Conservation (phyloP, 306 rosid genomes). For the Cajanus cajan region DNA sequence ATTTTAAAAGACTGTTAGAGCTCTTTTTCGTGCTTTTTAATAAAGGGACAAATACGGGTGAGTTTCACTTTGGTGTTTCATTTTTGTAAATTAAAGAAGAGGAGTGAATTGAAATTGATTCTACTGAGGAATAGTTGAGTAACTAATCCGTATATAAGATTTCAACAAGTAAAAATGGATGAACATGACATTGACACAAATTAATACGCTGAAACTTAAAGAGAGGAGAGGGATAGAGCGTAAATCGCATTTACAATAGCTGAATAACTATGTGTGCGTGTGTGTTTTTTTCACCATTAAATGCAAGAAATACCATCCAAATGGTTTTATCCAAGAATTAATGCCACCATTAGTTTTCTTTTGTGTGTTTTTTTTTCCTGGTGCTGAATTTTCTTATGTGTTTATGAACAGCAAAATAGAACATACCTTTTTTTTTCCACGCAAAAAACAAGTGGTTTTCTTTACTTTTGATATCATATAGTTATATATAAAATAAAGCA, state of each 20-base stretch:
- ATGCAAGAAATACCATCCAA: not conserved
- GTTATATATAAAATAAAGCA: not conserved
- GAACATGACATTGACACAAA: not conserved
- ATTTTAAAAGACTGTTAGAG: too few relatives aligned
- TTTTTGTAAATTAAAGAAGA: not conserved
- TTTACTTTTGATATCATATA: not conserved
- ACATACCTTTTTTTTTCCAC: too few relatives aligned
- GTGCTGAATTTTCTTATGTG: not conserved
- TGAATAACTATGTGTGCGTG: not conserved
- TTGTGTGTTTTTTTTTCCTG: too few relatives aligned
- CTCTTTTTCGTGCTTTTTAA: not conserved
- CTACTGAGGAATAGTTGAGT: not conserved
- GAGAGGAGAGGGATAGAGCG: too few relatives aligned
- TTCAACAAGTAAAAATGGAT: too few relatives aligned
- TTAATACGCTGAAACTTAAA: not conserved
- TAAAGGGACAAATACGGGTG: not conserved
- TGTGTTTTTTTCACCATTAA: not conserved
- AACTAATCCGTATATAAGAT: not conserved
- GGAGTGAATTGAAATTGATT: not conserved
- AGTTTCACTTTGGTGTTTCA: not conserved
- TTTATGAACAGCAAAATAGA: not conserved
- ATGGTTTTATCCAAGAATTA: not conserved
- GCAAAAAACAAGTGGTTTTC: too few relatives aligned
- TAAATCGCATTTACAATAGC: not conserved
- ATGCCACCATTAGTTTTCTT: too few relatives aligned